These are phyloP conservation scores for Phytophthora pseudosyringae DNA, from an alignment of 352 stramenopile species.

Conservation along the genomic window DNA sequence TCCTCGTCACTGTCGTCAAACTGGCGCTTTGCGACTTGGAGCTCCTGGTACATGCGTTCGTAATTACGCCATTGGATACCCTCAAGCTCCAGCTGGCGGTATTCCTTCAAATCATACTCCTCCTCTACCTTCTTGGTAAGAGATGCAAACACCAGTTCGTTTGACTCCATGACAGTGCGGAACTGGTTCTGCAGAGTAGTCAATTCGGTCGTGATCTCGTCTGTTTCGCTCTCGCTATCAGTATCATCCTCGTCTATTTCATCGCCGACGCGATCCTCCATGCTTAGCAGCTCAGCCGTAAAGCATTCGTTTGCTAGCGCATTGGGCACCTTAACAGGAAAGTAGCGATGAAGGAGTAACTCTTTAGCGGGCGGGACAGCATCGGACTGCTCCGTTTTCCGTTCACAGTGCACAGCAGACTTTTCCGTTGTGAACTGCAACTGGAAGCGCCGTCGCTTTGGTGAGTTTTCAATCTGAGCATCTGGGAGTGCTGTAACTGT, in stretches of 20 bases:
- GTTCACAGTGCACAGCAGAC: slow-evolving; percentile 48
- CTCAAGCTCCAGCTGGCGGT: slow-evolving; percentile 53
- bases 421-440: slow-evolving; percentile 54
- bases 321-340: slow-evolving; percentile 54
- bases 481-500: slow-evolving; percentile 29
- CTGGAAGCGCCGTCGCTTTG: slow-evolving; percentile 38
- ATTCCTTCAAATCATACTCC: slow-evolving; percentile 59
- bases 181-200: slow-evolving; percentile 56
- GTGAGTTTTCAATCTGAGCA: slow-evolving; percentile 8
- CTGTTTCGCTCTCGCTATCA: slow-evolving; percentile 48
- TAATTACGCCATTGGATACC: slow-evolving; percentile 63
- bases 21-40: slow-evolving; percentile 42
- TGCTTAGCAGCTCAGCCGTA: slow-evolving; percentile 32
- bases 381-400: slow-evolving; percentile 21
- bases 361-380: slow-evolving; percentile 28
- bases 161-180: slow-evolving; percentile 44
- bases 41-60: slow-evolving; percentile 77
- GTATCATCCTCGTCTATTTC: slow-evolving; percentile 56
- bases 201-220: slow-evolving; percentile 62
- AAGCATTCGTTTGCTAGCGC: slow-evolving; percentile 54
- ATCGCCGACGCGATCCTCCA: slow-evolving; percentile 51
- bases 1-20: slow-evolving; percentile 67
- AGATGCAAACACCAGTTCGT: slow-evolving; percentile 45
- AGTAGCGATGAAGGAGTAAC: slow-evolving; percentile 64
- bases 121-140: slow-evolving; percentile 47